These are phyloP conservation scores for Astrephomene gubernaculifera DNA, from an alignment of 139 green algal species.

Conservation along the genomic window DNA sequence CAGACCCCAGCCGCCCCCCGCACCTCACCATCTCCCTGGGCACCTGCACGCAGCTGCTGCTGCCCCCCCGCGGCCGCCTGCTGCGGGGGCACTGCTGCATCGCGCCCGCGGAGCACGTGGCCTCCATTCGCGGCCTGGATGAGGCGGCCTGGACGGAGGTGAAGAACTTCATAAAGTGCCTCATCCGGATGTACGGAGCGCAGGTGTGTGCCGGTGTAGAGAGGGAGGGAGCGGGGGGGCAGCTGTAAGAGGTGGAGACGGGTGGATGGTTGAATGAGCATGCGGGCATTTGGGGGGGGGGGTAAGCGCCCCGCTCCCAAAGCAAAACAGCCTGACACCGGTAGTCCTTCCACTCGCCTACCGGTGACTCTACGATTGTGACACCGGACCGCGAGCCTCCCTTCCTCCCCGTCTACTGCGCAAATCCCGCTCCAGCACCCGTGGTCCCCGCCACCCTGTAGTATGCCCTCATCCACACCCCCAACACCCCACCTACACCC, in stretches of 20 bases:
- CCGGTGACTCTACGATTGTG: too few species aligned
- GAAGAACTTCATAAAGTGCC: constrained; percentile 99
- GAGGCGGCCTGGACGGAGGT: constrained; percentile 94
- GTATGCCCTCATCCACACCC: too few species aligned
- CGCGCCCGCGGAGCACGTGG: constrained; percentile 78
- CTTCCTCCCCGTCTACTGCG: too few species aligned
- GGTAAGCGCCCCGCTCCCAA: too few species aligned
- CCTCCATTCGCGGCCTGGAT: constrained; percentile 76
- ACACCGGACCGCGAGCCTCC: too few species aligned
- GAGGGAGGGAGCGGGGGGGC: not conserved
- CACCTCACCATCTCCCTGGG: constrained; percentile 89
- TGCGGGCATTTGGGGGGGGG: not conserved
- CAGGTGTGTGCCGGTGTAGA: constrained; percentile 45
- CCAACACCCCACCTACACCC: too few species aligned
- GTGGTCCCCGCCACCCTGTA: too few species aligned
- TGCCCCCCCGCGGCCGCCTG: constrained; percentile 80
- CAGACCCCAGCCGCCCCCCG: constrained; percentile 53
- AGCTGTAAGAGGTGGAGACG: not conserved
- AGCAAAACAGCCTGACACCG: too few species aligned
- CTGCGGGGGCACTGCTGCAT: constrained; percentile 90
- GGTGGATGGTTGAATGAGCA: not conserved
- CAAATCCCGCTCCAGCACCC: too few species aligned
- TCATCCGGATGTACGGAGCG: constrained; percentile 88
- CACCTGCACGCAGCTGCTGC: constrained; percentile 85
- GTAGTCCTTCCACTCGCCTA: too few species aligned